Evolutionary conservation across 2,329 filamentous ascomycete genomes (phyloP).

Genomic region (Exophiala aquamarina): DNA sequence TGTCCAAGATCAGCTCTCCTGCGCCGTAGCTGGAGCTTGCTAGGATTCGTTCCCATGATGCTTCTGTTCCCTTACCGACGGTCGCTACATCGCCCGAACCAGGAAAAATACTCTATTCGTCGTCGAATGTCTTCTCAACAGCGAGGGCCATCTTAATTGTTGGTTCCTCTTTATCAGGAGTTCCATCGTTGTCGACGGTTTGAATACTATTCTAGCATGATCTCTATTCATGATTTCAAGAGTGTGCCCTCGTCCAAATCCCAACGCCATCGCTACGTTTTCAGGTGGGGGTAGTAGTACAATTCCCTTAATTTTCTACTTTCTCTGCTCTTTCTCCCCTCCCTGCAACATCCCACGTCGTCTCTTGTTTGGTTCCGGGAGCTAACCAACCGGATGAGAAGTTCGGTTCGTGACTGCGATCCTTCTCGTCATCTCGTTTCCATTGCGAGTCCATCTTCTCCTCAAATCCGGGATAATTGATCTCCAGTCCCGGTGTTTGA

Average conservation of each 20-base stretch:
- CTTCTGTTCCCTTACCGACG: constrained; percentile 67
- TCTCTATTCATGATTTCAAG: not conserved
- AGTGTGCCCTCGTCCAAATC: not conserved
- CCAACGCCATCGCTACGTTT: constrained; percentile 21
- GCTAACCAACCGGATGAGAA: constrained; percentile 59
- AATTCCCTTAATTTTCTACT: constrained; percentile 12
- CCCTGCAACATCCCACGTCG: constrained; percentile 69
- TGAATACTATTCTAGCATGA: not conserved
- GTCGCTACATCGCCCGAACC: constrained; percentile 58
- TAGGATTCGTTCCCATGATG: constrained; percentile 56
- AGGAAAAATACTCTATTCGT: no score
- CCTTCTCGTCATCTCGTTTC: constrained; percentile 47
- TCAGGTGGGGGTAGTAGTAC: constrained; percentile 21
- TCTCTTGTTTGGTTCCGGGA: constrained; percentile 79
- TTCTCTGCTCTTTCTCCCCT: constrained; percentile 30
- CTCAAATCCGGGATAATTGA: constrained; percentile 3
- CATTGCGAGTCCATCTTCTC: constrained; percentile 24
- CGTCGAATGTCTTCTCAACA: no score
- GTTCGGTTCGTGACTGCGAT: constrained; percentile 10
- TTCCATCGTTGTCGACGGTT: no score
- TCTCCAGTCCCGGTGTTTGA: constrained; percentile 30
- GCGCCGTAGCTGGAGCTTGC: constrained; percentile 65
- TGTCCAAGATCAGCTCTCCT: constrained; percentile 57
- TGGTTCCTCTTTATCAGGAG: no score
- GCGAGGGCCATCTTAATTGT: no score